These are phyloP conservation scores for Funneliformis mosseae DNA, from an alignment of 192 early-diverging fungal species.

Conservation along the genomic window DNA sequence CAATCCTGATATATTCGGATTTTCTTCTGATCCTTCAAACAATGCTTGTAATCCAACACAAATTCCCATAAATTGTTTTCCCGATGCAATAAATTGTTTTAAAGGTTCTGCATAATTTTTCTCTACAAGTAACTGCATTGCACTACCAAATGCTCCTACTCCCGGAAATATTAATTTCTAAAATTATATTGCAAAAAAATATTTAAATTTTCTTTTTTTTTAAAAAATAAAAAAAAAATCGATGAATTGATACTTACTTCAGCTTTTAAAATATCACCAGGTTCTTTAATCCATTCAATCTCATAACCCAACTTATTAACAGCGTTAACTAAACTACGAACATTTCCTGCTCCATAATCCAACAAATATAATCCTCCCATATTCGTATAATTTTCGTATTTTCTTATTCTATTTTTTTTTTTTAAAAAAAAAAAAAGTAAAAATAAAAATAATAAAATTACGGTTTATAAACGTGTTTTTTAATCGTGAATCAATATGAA, in stretches of 20 bases:
- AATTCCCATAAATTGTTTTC: conserved; percentile 96
- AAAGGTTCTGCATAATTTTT: conserved; percentile 84
- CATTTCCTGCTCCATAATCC: conserved; percentile 99
- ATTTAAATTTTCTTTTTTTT: neutral
- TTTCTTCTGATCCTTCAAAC: conserved; percentile 91
- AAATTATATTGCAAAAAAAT: neutral
- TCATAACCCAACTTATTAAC: conserved; percentile 87
- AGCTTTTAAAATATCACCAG: conserved; percentile 85
- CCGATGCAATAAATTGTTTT: conserved; percentile 79
- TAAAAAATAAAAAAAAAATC: neutral
- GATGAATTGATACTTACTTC: conserved; percentile 60
- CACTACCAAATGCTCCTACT: conserved; percentile 95
- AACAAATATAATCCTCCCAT: conserved; percentile 77
- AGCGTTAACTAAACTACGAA: conserved; percentile 94
- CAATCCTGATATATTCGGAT: conserved; percentile 74
- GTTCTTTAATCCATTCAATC: conserved; percentile 72
- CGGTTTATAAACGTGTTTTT: too few relatives aligned
- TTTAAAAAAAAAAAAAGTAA: neutral
- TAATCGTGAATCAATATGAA: too few relatives aligned
- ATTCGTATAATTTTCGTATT: conserved; percentile 37
- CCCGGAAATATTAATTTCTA: conserved; percentile 99
- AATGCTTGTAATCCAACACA: conserved; percentile 98
- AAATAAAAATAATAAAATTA: too few relatives aligned
- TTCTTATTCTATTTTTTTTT: too few relatives aligned
- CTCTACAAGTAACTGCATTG: conserved; percentile 73